Conservation (phyloP, 1,139 yeast species). For the Martiniozyma asiatica region DNA sequence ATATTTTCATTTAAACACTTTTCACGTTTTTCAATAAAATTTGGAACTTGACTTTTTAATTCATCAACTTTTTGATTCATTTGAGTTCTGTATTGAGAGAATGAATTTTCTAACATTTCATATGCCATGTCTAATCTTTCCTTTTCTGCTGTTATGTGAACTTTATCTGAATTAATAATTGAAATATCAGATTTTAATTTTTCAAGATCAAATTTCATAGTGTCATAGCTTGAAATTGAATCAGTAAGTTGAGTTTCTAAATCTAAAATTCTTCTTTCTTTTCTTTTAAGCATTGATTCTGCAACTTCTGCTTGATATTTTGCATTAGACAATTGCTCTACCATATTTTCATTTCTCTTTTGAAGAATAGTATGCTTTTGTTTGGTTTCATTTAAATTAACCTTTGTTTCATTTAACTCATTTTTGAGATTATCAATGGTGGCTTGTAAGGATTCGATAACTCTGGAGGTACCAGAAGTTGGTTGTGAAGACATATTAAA, state of each 20-base stretch:
- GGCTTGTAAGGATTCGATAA: slow-evolving; percentile 20
- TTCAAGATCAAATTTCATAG: slow-evolving; percentile 34
- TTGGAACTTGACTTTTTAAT: slow-evolving; percentile 25
- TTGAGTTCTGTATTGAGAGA: slow-evolving; percentile 42
- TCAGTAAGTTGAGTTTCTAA: slow-evolving; percentile 45
- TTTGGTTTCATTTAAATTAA: slow-evolving; percentile 36
- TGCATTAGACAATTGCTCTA: slow-evolving; percentile 57
- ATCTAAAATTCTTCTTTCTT: slow-evolving; percentile 52
- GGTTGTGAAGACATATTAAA: slow-evolving; percentile 3
- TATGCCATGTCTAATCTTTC: slow-evolving; percentile 51
- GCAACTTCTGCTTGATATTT: slow-evolving; percentile 64
- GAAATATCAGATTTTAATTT: slow-evolving; percentile 38
- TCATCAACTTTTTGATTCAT: slow-evolving; percentile 29
- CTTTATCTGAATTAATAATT: slow-evolving; percentile 36
- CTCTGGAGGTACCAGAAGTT: slow-evolving; percentile 17
- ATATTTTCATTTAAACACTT: slow-evolving; percentile 24
- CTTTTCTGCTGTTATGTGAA: slow-evolving; percentile 36
- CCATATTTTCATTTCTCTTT: slow-evolving; percentile 43
- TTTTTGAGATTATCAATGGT: slow-evolving; percentile 18
- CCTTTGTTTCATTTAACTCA: slow-evolving; percentile 31
- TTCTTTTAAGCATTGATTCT: slow-evolving; percentile 48
- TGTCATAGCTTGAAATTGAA: slow-evolving; percentile 32
- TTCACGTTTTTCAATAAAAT: slow-evolving; percentile 28
- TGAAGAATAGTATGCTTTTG: slow-evolving; percentile 37
- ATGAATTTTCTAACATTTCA: slow-evolving; percentile 47